Evolutionary conservation across 192 early-diverging fungal species (phyloP).

Genomic region (Coemansia sp.): DNA sequence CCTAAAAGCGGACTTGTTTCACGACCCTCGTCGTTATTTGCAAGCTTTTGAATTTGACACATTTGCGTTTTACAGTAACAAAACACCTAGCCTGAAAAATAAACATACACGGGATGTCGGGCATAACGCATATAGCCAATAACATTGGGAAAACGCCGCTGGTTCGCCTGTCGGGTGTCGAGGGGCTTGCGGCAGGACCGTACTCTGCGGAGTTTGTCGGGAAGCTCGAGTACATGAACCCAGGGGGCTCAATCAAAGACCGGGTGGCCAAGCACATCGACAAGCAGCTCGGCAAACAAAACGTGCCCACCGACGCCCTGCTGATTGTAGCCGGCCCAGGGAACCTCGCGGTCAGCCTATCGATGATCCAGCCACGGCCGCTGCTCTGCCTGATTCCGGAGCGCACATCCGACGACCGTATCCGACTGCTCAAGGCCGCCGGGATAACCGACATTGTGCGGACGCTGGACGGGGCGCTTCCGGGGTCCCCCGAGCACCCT

Average conservation of each 20-base stretch:
- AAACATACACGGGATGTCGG: neutral
- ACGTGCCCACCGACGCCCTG: slow-evolving; percentile 26
- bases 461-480: slow-evolving; percentile 63
- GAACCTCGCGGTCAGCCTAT: slow-evolving; percentile 67
- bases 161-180: slow-evolving; percentile 39
- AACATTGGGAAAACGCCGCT: slow-evolving; percentile 64
- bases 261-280: slow-evolving; percentile 58
- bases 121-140: slow-evolving; percentile 25
- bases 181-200: slow-evolving; percentile 3
- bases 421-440: slow-evolving; percentile 61
- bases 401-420: slow-evolving; percentile 68
- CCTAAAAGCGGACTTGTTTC: no score
- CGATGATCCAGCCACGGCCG: slow-evolving; percentile 47
- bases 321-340: slow-evolving; percentile 71
- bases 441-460: slow-evolving; percentile 68
- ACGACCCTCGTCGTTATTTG: no score
- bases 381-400: slow-evolving; percentile 60
- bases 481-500: slow-evolving; percentile 63
- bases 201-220: slow-evolving; percentile 59
- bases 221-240: slow-evolving; percentile 75
- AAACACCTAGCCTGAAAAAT: neutral
- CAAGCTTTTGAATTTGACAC: no score
- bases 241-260: slow-evolving; percentile 71
- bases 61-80: neutral
- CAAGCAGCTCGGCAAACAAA: slow-evolving; percentile 25